A percentile compares a stretch with the other conserved stretches of the same genome.
Conservation (phyloP, 805 yeast genomes). For the Ogataea thermomethanolica region DNA sequence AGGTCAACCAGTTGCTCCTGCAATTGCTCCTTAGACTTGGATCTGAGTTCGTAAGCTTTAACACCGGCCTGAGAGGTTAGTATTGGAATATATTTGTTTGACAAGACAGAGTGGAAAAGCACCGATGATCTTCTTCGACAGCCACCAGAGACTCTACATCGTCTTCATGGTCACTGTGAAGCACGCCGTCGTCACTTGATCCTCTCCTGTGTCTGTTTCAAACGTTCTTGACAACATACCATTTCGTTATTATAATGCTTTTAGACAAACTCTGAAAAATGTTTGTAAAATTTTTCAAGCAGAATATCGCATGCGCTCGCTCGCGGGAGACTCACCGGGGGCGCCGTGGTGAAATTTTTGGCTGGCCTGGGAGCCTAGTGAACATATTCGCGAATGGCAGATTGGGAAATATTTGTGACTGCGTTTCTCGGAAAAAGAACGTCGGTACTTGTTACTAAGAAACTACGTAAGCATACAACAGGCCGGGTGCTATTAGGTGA, state of each 20-base stretch:
- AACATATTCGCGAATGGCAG: neutral
- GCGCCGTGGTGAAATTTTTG: neutral
- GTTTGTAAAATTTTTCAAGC: conserved; percentile 12
- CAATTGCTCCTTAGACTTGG: conserved; percentile 95
- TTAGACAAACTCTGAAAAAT: conserved; percentile 9
- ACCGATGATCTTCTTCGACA: neutral
- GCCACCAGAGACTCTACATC: neutral
- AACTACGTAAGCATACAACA: neutral
- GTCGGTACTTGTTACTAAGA: neutral
- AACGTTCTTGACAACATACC: conserved; percentile 13
- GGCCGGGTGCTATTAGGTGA: neutral
- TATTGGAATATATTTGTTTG: neutral
- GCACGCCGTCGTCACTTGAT: too few species aligned
- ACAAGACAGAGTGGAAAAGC: neutral
- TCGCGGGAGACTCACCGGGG: too few species aligned
- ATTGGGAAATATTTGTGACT: conserved; percentile 9
- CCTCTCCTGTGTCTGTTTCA: neutral
- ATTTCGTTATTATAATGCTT: conserved; percentile 16
- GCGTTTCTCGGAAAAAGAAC: neutral
- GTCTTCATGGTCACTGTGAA: neutral
- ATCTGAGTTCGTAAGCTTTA: conserved; percentile 94
- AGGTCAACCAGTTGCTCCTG: conserved; percentile 91
- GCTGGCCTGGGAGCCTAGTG: conserved; percentile 1
- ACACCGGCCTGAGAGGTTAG: conserved; percentile 62
- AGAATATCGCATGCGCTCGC: conserved; percentile 4